Evolutionary conservation across 495 filamentous ascomycete species (phyloP).

Genomic region (Penicillium mononematosum): DNA sequence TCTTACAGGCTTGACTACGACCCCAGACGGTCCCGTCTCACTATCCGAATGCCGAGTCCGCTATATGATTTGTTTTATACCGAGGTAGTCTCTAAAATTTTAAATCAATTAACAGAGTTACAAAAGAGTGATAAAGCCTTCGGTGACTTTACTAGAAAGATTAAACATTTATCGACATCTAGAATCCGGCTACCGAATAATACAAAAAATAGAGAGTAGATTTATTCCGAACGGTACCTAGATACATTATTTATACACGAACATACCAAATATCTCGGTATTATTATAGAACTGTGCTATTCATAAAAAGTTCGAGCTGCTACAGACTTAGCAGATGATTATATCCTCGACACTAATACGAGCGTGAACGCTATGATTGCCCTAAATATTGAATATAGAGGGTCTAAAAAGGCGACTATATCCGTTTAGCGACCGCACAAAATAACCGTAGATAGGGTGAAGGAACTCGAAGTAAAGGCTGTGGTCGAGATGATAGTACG

Average conservation of each 20-base stretch:
- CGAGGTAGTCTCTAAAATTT: slow-evolving; percentile 11
- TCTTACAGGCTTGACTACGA: slow-evolving; percentile 23
- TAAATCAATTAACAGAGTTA: slow-evolving; percentile 11
- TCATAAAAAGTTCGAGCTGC: slow-evolving; percentile 32
- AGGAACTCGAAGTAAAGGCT: slow-evolving; percentile 13
- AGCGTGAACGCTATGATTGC: slow-evolving; percentile 32
- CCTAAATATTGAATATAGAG: slow-evolving; percentile 32
- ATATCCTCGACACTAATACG: slow-evolving; percentile 30
- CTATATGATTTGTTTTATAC: slow-evolving; percentile 23
- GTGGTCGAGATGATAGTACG: slow-evolving; percentile 12
- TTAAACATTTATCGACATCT: slow-evolving; percentile 16
- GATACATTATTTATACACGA: slow-evolving; percentile 30
- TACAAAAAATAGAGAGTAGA: slow-evolving; percentile 6
- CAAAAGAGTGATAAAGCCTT: not conserved
- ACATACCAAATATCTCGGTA: slow-evolving; percentile 28
- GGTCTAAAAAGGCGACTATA: slow-evolving; percentile 17
- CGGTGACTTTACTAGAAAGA: slow-evolving; percentile 21
- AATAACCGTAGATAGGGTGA: slow-evolving; percentile 9
- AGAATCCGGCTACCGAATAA: slow-evolving; percentile 14
- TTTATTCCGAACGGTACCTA: slow-evolving; percentile 26
- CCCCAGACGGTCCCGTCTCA: slow-evolving; percentile 14
- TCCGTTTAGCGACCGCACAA: slow-evolving; percentile 13
- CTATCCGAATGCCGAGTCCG: slow-evolving; percentile 26
- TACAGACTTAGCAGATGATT: slow-evolving; percentile 32
- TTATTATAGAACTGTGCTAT: slow-evolving; percentile 39